A percentile compares a stretch with the other conserved stretches of the same genome.
Conservation (phyloP, 163 green algal species). For the Scenedesmus sp. region DNA sequence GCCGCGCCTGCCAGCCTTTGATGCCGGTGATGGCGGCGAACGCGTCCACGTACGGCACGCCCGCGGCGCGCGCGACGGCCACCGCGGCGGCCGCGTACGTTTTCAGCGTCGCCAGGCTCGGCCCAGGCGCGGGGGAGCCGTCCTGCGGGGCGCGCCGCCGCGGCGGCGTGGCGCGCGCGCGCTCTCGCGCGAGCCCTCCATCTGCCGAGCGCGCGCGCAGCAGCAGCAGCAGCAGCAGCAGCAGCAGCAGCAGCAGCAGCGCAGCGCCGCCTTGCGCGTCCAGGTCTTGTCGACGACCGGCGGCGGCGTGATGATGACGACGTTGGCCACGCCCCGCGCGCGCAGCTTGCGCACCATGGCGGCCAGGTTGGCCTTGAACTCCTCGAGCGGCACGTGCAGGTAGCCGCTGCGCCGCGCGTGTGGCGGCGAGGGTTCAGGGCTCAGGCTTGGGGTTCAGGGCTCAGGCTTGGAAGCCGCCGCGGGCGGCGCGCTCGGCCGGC, state of each 20-base stretch:
- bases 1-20: conserved; percentile 9
- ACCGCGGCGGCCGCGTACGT: conserved; percentile 38
- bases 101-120: background rate
- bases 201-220: too few species aligned
- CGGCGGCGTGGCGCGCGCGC: too few species aligned
- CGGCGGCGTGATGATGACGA: conserved; percentile 84
- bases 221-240: too few species aligned
- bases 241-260: too few species aligned
- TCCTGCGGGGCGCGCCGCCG: background rate
- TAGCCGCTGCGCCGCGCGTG: conserved; percentile 46
- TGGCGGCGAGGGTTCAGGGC: too few species aligned
- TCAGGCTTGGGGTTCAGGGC: too few species aligned
- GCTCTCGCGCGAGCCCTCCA: too few species aligned
- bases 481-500: background rate
- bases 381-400: conserved; percentile 74
- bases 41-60: conserved; percentile 45
- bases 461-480: background rate
- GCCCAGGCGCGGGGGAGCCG: background rate
- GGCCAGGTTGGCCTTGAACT: conserved; percentile 78
- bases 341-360: conserved; percentile 63
- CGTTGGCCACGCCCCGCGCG: conserved; percentile 15
- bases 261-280: too few species aligned
- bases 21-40: background rate
- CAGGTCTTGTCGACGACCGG: conserved; percentile 56
- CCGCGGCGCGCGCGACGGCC: conserved; percentile 35